Evolutionary conservation across 2,329 filamentous ascomycete genomes (phyloP).

Genomic region (Monosporascus sp.): DNA sequence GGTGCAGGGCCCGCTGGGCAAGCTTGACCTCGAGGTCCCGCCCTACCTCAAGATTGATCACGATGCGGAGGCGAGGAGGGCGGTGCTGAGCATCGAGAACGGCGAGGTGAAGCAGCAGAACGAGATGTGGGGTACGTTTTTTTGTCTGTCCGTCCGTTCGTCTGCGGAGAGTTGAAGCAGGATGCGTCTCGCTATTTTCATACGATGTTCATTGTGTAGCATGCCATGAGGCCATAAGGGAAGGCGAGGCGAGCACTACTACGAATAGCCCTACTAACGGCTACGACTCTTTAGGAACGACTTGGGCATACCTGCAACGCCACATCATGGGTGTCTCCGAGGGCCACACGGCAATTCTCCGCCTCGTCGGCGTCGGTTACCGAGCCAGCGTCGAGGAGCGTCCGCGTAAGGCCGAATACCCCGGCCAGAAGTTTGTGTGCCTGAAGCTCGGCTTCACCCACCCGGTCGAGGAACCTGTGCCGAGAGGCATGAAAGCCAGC

Average conservation of each 20-base stretch:
- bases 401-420: slow-evolving; percentile 68
- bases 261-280: no score
- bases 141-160: no score
- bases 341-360: slow-evolving; percentile 89
- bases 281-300: slow-evolving; percentile 59
- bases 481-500: slow-evolving; percentile 76
- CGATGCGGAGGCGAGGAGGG: slow-evolving; percentile 58
- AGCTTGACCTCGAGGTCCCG: slow-evolving; percentile 74
- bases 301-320: slow-evolving; percentile 83
- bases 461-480: slow-evolving; percentile 84
- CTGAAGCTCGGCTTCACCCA: slow-evolving; percentile 97
- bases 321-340: slow-evolving; percentile 92
- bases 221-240: no score
- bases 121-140: slow-evolving; percentile 83
- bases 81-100: slow-evolving; percentile 67
- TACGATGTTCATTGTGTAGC: no score
- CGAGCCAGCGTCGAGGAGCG: slow-evolving; percentile 78
- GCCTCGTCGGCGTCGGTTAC: slow-evolving; percentile 93
- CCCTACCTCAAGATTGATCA: slow-evolving; percentile 69
- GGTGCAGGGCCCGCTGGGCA: slow-evolving; percentile 76
- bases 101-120: slow-evolving; percentile 66
- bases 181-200: no score
- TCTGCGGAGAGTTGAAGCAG: no score
- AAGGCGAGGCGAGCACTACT: no score
- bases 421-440: slow-evolving; percentile 82